Base-by-base conservation (phyloP, 2,329 filamentous ascomycete species). In the Coleophoma crateriformis region DNA sequence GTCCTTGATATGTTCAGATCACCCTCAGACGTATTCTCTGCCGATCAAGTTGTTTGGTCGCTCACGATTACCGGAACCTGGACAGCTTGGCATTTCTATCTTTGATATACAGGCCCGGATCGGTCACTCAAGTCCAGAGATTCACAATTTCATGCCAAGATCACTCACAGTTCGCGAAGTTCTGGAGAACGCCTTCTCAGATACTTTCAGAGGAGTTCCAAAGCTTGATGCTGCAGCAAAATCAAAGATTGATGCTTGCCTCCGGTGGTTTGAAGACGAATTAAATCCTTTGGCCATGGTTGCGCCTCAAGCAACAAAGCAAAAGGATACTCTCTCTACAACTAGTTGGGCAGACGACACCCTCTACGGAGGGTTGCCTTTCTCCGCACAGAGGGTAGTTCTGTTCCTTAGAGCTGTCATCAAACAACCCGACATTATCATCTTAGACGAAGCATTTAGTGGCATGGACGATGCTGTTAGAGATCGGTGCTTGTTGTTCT, bases 51-150 rank as follows among this genome's bases (percentile, higher is more conserved):
- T 96, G 13, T 97, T 99, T 64, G 90, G 90, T 1, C 82, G 83
- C 19, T 86, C 85, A 48, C 82, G 94, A 17, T 75, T 96, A 0
- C 90, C 92, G 0, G 81, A 87, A 49, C 78, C 80, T 0, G 73
- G 71, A 2, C 66, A 80, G 48, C 78, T 79, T 0, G 90, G 89
- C 0, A 82, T 97, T 33, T 95, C 89, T 0, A 87, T 96, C 51
- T 97, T 95, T 75, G 91, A 97, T 54, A 82, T 99, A 7, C 94
- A 97, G 66, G 77, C 84, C 0, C 84, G 88, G 20, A 88, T 99
- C 56, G 94, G 94, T 11, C 91, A 97, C 66, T 94, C 90, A 0
- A 95, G 89, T 53, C 94, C 94, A 0, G 94, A 97, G 65, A 87
- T 97, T 4, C 91, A 97, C 61, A 85, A 89, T 47, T 90, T 95